Evolutionary conservation across 1,284 basidiomycete species (phyloP).

Genomic region (Pyrrhoderma noxium): DNA sequence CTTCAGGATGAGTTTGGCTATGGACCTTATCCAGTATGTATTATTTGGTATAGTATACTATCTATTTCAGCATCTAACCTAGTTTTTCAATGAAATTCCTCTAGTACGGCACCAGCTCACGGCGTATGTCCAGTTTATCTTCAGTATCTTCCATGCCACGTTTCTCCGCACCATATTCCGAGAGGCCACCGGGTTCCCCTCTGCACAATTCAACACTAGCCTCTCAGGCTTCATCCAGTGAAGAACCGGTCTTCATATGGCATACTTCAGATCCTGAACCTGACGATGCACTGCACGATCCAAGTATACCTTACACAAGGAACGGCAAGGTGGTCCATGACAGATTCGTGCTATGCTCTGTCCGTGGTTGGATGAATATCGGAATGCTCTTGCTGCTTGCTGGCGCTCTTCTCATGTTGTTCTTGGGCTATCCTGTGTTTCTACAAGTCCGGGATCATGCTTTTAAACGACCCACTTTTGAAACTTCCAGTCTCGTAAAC

Average conservation of each 20-base stretch:
- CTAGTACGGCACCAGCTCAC: conserved; percentile 1
- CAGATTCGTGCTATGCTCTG: conserved; percentile 23
- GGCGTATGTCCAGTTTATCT: not conserved
- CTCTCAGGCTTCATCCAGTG: not conserved
- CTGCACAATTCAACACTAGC: no score
- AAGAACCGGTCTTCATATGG: conserved; percentile 19
- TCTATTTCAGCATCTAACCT: conserved; percentile 6
- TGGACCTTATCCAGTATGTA: conserved; percentile 25
- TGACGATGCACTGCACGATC: conserved; percentile 23
- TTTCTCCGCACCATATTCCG: conserved; percentile 15
- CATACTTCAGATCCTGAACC: conserved; percentile 22
- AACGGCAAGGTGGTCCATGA: conserved; percentile 1
- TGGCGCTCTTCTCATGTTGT: conserved; percentile 18
- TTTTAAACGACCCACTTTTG: conserved; percentile 26
- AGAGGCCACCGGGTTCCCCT: not conserved
- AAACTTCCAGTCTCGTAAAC: conserved; percentile 31
- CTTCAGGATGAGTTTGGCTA: conserved; percentile 12
- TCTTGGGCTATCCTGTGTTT: conserved; percentile 21
- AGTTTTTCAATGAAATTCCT: not conserved
- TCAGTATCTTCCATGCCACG: conserved; percentile 10
- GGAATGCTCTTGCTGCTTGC: conserved; percentile 20
- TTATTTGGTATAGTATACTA: conserved; percentile 13
- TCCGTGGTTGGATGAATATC: conserved; percentile 24
- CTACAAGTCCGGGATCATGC: conserved; percentile 19
- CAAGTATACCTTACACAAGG: conserved; percentile 4